Percentiles rank a stretch among this genome's conserved stretches.
These are phyloP conservation scores for Gnomoniopsis sp. DNA, from an alignment of 2,329 filamentous ascomycete species.

Conservation along the genomic window DNA sequence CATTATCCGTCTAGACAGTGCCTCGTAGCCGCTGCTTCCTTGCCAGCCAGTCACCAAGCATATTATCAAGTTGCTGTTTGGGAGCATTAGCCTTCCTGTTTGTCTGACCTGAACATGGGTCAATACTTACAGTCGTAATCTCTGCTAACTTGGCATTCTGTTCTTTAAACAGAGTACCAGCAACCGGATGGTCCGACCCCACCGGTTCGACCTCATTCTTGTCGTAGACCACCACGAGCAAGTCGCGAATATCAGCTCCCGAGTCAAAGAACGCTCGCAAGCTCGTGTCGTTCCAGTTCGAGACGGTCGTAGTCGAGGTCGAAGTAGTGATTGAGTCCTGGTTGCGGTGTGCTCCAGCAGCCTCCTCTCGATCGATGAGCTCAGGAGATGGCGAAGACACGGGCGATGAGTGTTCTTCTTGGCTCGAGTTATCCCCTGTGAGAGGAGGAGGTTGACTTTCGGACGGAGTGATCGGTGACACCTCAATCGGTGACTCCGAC, in stretches of 20 bases:
- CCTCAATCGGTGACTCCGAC: slow-evolving; percentile 66
- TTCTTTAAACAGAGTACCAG: slow-evolving; percentile 75
- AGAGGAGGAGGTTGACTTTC: slow-evolving; percentile 59
- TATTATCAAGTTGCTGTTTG: slow-evolving; percentile 71
- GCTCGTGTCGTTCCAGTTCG: slow-evolving; percentile 82
- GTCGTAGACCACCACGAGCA: slow-evolving; percentile 89
- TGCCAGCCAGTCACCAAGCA: slow-evolving; percentile 80
- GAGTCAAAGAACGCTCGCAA: slow-evolving; percentile 90
- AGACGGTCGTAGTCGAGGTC: slow-evolving; percentile 52
- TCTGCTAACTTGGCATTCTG: slow-evolving; percentile 83
- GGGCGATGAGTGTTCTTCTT: slow-evolving; percentile 61
- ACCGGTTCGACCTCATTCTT: slow-evolving; percentile 79
- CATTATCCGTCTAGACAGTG: slow-evolving; percentile 32
- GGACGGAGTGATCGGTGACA: slow-evolving; percentile 50
- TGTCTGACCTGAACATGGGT: neutral
- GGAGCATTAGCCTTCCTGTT: slow-evolving; percentile 20
- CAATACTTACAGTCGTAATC: slow-evolving; percentile 68
- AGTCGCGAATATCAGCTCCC: slow-evolving; percentile 80
- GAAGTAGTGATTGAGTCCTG: slow-evolving; percentile 51
- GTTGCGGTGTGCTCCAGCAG: slow-evolving; percentile 35
- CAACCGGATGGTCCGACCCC: slow-evolving; percentile 80
- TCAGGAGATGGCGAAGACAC: slow-evolving; percentile 64
- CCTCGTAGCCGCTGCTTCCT: slow-evolving; percentile 62
- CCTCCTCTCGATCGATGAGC: slow-evolving; percentile 47
- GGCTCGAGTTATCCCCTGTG: slow-evolving; percentile 67